A percentile compares a stretch with the other conserved stretches of the same genome.
These are phyloP conservation scores for Psilocybe azurescens DNA, from an alignment of 768 basidiomycete genomes.

Conservation along the genomic window DNA sequence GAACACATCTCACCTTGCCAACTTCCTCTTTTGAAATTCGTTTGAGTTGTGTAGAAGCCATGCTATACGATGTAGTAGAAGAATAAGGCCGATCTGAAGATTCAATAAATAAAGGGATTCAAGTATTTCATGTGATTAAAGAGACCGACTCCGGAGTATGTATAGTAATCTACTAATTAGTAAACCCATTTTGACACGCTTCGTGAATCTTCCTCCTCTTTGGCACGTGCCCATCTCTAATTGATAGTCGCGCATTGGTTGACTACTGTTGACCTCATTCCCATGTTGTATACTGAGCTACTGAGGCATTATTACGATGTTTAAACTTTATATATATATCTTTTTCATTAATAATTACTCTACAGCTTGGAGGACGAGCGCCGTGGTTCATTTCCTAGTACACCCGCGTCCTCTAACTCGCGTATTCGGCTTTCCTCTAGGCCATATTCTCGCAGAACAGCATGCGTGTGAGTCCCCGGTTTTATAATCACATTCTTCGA, in stretches of 20 bases:
- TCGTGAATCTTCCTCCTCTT: not conserved
- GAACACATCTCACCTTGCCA: constrained; percentile 16
- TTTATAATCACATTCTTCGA: constrained; percentile 29
- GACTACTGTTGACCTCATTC: not conserved
- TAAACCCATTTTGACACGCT: not conserved
- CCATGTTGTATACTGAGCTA: too few relatives aligned
- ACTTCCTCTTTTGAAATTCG: constrained; percentile 43
- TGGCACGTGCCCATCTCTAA: not conserved
- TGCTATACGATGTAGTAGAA: constrained; percentile 11
- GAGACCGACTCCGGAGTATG: not conserved
- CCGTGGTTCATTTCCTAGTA: constrained; percentile 41
- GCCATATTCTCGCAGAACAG: constrained; percentile 59
- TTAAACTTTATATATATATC: not conserved
- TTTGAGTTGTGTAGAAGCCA: constrained; percentile 28
- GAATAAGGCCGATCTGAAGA: not conserved
- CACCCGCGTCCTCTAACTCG: constrained; percentile 50
- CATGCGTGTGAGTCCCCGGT: constrained; percentile 60
- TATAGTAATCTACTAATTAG: not conserved
- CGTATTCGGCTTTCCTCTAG: constrained; percentile 44
- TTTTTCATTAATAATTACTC: not conserved
- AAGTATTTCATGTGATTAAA: constrained; percentile 28
- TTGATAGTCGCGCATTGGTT: not conserved
- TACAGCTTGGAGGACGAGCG: constrained; percentile 21
- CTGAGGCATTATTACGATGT: not conserved
- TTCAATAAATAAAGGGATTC: constrained; percentile 11